Evolutionary conservation across 202 grass and related monocot genomes (phyloP).

Genomic region (Panicum hallii): DNA sequence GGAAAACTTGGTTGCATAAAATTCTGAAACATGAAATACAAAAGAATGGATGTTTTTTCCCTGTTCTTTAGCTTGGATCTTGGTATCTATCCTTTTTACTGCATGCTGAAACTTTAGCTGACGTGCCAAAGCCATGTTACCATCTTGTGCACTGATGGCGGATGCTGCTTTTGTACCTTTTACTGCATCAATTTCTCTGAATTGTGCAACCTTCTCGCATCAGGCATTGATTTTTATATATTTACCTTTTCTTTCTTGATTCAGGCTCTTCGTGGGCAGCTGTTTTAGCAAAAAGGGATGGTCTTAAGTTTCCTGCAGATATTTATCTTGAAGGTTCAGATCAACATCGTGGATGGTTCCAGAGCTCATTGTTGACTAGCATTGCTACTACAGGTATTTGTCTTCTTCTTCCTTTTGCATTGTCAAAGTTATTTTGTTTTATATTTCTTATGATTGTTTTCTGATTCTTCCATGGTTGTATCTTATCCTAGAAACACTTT

Average conservation of each 20-base stretch:
- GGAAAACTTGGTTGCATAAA: not conserved
- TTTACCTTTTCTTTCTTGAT: slow-evolving; percentile 49
- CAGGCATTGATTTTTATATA: slow-evolving; percentile 20
- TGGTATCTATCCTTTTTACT: slow-evolving; percentile 15
- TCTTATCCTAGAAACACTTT: slow-evolving; percentile 30
- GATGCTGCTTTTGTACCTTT: slow-evolving; percentile 1
- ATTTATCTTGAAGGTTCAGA: slow-evolving; percentile 98
- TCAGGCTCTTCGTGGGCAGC: slow-evolving; percentile 96
- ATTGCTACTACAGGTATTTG: slow-evolving; percentile 91
- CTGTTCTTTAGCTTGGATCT: not conserved
- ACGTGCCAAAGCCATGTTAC: not conserved
- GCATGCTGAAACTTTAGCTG: slow-evolving; percentile 17
- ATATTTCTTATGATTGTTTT: slow-evolving; percentile 8
- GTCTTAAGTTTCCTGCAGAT: slow-evolving; percentile 84
- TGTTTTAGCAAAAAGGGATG: slow-evolving; percentile 82
- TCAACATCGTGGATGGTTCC: slow-evolving; percentile 98
- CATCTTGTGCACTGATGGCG: not conserved
- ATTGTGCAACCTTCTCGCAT: slow-evolving; percentile 26
- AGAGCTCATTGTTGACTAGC: slow-evolving; percentile 94
- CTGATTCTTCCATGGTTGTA: not conserved
- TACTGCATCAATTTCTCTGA: slow-evolving; percentile 11
- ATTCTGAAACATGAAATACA: slow-evolving; percentile 18
- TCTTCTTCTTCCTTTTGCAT: not conserved
- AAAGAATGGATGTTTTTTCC: not conserved
- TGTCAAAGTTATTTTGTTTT: not conserved